A percentile compares a stretch with the other conserved stretches of the same genome.
These are phyloP conservation scores for Kandelia obovata DNA, from an alignment of 345 rosid genomes.

Conservation along the genomic window DNA sequence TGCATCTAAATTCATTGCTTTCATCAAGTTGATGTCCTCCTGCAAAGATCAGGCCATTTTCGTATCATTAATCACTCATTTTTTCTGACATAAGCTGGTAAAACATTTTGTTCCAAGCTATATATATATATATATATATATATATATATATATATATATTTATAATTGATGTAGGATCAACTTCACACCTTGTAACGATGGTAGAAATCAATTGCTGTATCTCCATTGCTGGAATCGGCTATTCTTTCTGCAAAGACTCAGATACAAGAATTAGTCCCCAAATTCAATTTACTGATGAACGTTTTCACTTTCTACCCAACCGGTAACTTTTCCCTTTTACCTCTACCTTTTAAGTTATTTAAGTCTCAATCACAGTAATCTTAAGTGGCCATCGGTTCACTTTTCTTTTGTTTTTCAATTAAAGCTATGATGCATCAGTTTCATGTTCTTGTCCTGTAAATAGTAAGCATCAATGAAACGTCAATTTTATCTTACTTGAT, in stretches of 20 bases:
- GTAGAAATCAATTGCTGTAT: slow-evolving; percentile 42
- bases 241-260: slow-evolving; percentile 37
- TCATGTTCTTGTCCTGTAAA: too few relatives aligned
- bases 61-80: neutral
- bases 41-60: neutral
- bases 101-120: too few relatives aligned
- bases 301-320: neutral
- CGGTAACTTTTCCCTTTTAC: too few relatives aligned
- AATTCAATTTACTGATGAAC: neutral
- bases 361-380: too few relatives aligned
- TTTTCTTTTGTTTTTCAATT: too few relatives aligned
- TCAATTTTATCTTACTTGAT: too few relatives aligned
- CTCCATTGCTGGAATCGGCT: slow-evolving; percentile 34
- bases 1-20: slow-evolving; percentile 4
- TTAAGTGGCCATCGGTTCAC: too few relatives aligned
- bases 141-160: too few relatives aligned
- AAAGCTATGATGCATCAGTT: too few relatives aligned
- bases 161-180: neutral
- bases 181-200: slow-evolving; percentile 40
- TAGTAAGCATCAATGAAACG: too few relatives aligned
- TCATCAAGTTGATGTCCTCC: slow-evolving; percentile 9
- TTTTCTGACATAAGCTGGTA: neutral
- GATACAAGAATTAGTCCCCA: neutral
- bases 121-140: too few relatives aligned
- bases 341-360: too few relatives aligned